These are phyloP conservation scores for Tetracentron sinense DNA, from an alignment of 164 flowering plant species.

Conservation along the genomic window DNA sequence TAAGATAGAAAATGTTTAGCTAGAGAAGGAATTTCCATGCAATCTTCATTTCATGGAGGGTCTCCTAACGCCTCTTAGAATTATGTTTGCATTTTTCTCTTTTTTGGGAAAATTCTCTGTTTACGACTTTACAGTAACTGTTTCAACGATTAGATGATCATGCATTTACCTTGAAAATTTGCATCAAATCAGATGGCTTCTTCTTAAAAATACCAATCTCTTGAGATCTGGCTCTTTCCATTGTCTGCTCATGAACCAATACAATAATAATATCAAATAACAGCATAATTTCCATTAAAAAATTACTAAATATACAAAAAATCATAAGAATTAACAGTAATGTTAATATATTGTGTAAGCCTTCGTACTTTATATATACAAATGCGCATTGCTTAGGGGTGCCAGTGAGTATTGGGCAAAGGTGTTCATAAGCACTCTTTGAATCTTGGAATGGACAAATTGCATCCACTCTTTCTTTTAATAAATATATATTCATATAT, in stretches of 20 bases:
- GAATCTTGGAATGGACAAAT: too few relatives aligned
- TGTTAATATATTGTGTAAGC: too few relatives aligned
- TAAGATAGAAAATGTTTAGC: background rate
- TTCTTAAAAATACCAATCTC: slow-evolving; percentile 86
- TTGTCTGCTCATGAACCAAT: slow-evolving; percentile 45
- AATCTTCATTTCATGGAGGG: too few relatives aligned
- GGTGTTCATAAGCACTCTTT: too few relatives aligned
- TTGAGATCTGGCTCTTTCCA: slow-evolving; percentile 80
- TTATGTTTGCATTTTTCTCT: background rate
- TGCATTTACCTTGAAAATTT: slow-evolving; percentile 78
- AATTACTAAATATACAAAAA: background rate
- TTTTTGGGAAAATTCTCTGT: background rate
- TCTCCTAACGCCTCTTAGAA: background rate
- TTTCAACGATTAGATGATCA: background rate
- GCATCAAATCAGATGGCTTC: slow-evolving; percentile 95
- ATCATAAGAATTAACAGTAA: background rate
- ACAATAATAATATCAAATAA: background rate
- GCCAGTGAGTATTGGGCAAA: too few relatives aligned
- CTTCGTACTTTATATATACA: too few relatives aligned
- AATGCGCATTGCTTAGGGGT: too few relatives aligned
- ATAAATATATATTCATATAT: too few relatives aligned
- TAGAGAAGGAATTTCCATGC: background rate
- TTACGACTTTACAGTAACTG: background rate
- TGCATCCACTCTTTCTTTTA: too few relatives aligned
- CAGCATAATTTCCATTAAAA: background rate